A percentile compares a stretch with the other conserved stretches of the same genome.
These are phyloP conservation scores for Pyrus pyrifolia DNA, from an alignment of 306 rosid species.

Conservation along the genomic window DNA sequence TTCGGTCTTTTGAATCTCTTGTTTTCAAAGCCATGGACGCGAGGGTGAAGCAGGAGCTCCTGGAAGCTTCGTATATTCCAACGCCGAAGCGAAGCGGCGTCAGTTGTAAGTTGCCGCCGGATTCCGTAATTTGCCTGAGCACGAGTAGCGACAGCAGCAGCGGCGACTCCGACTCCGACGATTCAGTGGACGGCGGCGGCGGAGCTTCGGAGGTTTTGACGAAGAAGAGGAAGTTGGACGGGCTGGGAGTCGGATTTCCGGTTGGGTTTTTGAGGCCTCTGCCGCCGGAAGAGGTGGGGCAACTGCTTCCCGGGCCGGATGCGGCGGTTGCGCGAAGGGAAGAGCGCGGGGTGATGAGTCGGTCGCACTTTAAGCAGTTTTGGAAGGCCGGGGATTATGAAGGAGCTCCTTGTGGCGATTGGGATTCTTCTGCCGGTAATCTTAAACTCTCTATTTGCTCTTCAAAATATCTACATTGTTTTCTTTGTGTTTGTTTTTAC, in stretches of 20 bases:
- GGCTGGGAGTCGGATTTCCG: slow-evolving; percentile 42
- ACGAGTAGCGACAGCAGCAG: slow-evolving; percentile 33
- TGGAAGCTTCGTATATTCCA: background rate
- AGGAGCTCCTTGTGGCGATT: slow-evolving; percentile 28
- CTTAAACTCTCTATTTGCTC: background rate
- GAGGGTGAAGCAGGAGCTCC: slow-evolving; percentile 39
- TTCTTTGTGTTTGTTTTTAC: background rate
- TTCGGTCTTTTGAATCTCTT: background rate
- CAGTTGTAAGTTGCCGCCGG: slow-evolving; percentile 1
- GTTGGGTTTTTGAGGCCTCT: slow-evolving; percentile 39
- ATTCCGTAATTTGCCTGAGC: slow-evolving; percentile 40
- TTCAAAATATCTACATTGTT: background rate
- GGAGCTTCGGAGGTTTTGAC: slow-evolving; percentile 16
- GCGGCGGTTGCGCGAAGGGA: background rate
- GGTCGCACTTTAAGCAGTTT: slow-evolving; percentile 48
- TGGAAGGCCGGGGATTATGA: slow-evolving; percentile 98
- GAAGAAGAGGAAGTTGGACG: slow-evolving; percentile 35
- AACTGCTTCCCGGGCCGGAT: slow-evolving; percentile 19
- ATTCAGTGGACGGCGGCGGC: background rate
- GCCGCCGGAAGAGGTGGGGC: background rate
- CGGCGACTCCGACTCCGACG: slow-evolving; percentile 32
- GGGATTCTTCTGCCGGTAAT: slow-evolving; percentile 51
- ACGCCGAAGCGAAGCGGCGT: background rate
- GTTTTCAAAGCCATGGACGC: background rate
- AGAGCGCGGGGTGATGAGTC: background rate